Evolutionary conservation across 257 asterid genomes (phyloP).

Genomic region (Solanum neorickii): DNA sequence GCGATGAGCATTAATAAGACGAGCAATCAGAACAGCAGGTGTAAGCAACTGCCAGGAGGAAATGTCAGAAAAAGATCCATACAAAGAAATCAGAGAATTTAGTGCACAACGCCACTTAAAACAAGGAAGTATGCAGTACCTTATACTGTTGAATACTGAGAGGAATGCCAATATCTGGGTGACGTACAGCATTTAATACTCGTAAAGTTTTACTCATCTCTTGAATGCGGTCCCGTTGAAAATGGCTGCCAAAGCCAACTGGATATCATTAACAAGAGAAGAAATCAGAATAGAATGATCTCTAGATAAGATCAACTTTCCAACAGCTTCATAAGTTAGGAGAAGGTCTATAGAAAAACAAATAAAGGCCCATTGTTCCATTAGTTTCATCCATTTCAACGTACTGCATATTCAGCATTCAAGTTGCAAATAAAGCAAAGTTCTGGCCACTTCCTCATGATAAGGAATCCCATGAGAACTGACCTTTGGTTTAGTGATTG

Average conservation of each 20-base stretch:
- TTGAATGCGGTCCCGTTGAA: slow-evolving; percentile 76
- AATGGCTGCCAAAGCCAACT: slow-evolving; percentile 93
- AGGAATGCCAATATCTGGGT: slow-evolving; percentile 71
- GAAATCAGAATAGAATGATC: slow-evolving; percentile 43
- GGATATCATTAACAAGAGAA: slow-evolving; percentile 69
- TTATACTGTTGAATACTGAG: slow-evolving; percentile 91
- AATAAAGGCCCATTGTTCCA: background rate
- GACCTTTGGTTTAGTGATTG: background rate
- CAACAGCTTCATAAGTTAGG: background rate
- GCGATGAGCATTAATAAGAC: slow-evolving; percentile 74
- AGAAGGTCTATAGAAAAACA: background rate
- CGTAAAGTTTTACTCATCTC: slow-evolving; percentile 81
- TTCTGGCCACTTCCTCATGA: background rate
- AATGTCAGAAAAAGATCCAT: background rate
- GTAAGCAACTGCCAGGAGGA: slow-evolving; percentile 64
- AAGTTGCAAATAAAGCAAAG: background rate
- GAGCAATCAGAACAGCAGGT: slow-evolving; percentile 77
- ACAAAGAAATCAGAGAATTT: background rate
- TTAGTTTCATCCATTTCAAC: background rate
- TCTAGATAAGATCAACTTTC: slow-evolving; percentile 9
- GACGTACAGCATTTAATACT: slow-evolving; percentile 82
- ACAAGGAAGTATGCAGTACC: slow-evolving; percentile 28
- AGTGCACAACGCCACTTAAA: background rate
- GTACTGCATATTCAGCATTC: background rate
- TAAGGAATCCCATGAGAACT: background rate